Conservation (phyloP, 345 rosid genomes). For the Isatis tinctoria region DNA sequence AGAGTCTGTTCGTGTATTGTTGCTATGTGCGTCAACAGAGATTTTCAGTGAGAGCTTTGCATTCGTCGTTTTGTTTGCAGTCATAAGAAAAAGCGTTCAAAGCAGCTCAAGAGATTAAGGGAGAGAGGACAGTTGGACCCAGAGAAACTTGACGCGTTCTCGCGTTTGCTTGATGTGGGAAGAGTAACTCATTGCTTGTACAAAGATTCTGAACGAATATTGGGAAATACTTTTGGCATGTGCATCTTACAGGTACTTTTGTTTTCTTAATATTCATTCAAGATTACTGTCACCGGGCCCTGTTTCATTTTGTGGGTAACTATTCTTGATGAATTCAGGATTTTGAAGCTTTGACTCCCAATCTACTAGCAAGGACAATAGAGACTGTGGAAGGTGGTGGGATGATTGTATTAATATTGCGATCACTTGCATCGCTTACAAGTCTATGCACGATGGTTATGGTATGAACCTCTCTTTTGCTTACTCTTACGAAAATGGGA, state of each 20-base stretch:
- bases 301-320: neutral
- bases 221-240: slow-evolving; percentile 97
- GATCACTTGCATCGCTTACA: slow-evolving; percentile 79
- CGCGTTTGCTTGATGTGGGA: slow-evolving; percentile 82
- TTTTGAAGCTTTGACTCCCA: slow-evolving; percentile 95
- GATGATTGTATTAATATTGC: slow-evolving; percentile 66
- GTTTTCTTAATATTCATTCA: neutral
- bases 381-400: slow-evolving; percentile 99
- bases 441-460: slow-evolving; percentile 93
- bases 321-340: slow-evolving; percentile 46
- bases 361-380: slow-evolving; percentile 90
- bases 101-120: slow-evolving; percentile 79
- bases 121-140: slow-evolving; percentile 91
- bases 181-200: slow-evolving; percentile 85
- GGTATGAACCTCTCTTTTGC: slow-evolving; percentile 44
- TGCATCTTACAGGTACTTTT: slow-evolving; percentile 79
- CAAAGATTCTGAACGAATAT: slow-evolving; percentile 81
- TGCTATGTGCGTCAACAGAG: neutral
- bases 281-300: neutral
- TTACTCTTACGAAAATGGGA: neutral
- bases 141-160: slow-evolving; percentile 87
- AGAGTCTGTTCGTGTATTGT: neutral
- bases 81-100: slow-evolving; percentile 81
- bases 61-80: slow-evolving; percentile 41
- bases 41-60: neutral